A percentile compares a stretch with the other conserved stretches of the same genome.
Conservation (phyloP, 306 rosid species). For the Biancaea sappan region DNA sequence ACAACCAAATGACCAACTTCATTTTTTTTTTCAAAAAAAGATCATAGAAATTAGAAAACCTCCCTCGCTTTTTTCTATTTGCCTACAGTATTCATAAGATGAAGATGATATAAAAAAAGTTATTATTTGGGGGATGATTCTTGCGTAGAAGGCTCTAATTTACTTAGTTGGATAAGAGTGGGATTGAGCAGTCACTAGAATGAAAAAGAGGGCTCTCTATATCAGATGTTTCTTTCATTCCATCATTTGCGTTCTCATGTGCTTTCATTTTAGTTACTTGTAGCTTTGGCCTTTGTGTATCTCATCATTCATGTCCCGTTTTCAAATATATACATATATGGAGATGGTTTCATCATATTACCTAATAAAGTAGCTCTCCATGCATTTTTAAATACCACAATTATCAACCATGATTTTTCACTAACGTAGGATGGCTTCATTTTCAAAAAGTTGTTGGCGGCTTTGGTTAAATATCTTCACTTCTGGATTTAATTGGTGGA, state of each 20-base stretch:
- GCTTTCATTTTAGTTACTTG: not conserved
- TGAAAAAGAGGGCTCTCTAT: not conserved
- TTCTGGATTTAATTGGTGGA: no score
- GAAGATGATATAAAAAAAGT: not conserved
- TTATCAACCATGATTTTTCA: not conserved
- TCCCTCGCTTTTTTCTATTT: not conserved
- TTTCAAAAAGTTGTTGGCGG: not conserved
- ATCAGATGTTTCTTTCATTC: conserved; percentile 5
- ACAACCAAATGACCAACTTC: not conserved
- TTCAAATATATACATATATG: no score
- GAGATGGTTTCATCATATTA: not conserved
- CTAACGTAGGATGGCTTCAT: not conserved
- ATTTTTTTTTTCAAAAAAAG: no score
- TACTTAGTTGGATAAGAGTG: not conserved
- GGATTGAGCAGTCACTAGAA: not conserved
- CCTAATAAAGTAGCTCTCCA: not conserved
- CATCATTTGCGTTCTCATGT: conserved; percentile 19
- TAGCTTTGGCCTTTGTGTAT: not conserved
- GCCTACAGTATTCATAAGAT: not conserved
- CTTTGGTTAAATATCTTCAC: conserved; percentile 1
- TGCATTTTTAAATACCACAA: not conserved
- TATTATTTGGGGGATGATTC: not conserved
- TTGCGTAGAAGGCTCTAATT: not conserved
- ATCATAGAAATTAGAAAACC: no score
- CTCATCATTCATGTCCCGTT: not conserved